Evolutionary conservation across 2,329 filamentous ascomycete genomes (phyloP).

Genomic region (Elsinoe fawcettii): DNA sequence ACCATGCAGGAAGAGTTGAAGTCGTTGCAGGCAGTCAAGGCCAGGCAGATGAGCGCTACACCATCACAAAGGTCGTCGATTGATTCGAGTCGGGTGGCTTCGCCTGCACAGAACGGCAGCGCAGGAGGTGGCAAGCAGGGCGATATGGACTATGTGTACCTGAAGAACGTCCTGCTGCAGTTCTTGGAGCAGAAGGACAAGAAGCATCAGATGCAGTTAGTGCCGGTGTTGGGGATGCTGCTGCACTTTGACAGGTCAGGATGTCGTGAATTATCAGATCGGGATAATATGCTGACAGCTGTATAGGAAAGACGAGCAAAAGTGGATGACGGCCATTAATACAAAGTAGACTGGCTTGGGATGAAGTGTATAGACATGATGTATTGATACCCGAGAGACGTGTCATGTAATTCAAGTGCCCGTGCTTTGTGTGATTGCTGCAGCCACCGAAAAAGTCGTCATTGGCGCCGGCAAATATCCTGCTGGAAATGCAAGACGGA

Average conservation of each 20-base stretch:
- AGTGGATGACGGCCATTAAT: slow-evolving; percentile 70
- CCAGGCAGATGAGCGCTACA: slow-evolving; percentile 32
- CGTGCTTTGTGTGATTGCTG: neutral
- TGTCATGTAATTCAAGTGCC: neutral
- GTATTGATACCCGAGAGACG: neutral
- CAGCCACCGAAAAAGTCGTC: neutral
- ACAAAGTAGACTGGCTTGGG: slow-evolving; percentile 31
- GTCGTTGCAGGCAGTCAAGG: slow-evolving; percentile 34
- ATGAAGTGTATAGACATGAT: neutral
- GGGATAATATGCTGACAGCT: slow-evolving; percentile 23
- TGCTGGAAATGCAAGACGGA: too few species aligned
- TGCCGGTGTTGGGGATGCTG: slow-evolving; percentile 69
- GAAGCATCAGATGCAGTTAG: slow-evolving; percentile 64
- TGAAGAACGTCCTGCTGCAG: slow-evolving; percentile 74
- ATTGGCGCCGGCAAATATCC: neutral
- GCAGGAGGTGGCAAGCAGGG: slow-evolving; percentile 21
- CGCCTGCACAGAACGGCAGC: slow-evolving; percentile 35
- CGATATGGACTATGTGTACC: slow-evolving; percentile 55
- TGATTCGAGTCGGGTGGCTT: slow-evolving; percentile 45
- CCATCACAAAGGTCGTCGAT: slow-evolving; percentile 52
- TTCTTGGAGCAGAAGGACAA: slow-evolving; percentile 76
- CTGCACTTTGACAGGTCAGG: slow-evolving; percentile 68
- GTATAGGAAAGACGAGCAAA: slow-evolving; percentile 66
- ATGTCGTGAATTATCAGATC: slow-evolving; percentile 20
- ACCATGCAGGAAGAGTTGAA: slow-evolving; percentile 53